Evolutionary conservation across 2,329 filamentous ascomycete genomes (phyloP), one percentile per base, ranked within the genome.

Genomic region (Colletotrichum trifolii): DNA sequence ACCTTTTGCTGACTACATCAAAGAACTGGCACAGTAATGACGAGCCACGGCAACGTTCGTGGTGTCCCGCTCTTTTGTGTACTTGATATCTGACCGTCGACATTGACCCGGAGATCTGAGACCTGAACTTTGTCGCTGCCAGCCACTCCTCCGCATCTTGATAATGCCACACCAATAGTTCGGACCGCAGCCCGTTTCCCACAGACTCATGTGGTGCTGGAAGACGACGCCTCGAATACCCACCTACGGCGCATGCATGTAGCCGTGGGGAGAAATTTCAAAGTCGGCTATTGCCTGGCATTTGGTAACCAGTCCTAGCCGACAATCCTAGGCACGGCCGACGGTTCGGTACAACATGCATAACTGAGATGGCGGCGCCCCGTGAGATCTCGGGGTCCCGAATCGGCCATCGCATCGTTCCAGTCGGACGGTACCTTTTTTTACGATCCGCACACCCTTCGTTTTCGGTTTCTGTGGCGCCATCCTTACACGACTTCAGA

Each of bases 381-480:
- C 34, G 42, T 48, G 25, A 65, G 43, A 57, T 53, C 25, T 56
- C 39, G 50, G 39, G 46, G 40, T 47, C 17, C 35, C 35, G 15
- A 54, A 62, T 42, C 58, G 47, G 33, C 36, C 63, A 53, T 59
- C 35, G 53, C 53, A 66, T 66, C 42, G 63, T 66, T 63, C 63
- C 58, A 57, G 47, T 57, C 52, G 45, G 42, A 55, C 54, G 63
- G 58, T 56, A 62, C 46, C 33, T n/a, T 56, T 38, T 12, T 42
- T 25, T 25, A 25, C 8, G 63, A 54, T 63, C 42, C 63, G 45
- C 58, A 56, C 35, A 53, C 38, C 4, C 36, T 43, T 13, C 52
- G 11, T 56, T 35, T 8, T 8, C n/a, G 25, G 25, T 25, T 25
- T 25, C 25, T 25, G 25, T 25, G 25, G 25, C 25, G 25, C 25